Evolutionary conservation across 139 green algal genomes (phyloP), one percentile per base, ranked within the genome.

Genomic region (Nannochloris sp.): DNA sequence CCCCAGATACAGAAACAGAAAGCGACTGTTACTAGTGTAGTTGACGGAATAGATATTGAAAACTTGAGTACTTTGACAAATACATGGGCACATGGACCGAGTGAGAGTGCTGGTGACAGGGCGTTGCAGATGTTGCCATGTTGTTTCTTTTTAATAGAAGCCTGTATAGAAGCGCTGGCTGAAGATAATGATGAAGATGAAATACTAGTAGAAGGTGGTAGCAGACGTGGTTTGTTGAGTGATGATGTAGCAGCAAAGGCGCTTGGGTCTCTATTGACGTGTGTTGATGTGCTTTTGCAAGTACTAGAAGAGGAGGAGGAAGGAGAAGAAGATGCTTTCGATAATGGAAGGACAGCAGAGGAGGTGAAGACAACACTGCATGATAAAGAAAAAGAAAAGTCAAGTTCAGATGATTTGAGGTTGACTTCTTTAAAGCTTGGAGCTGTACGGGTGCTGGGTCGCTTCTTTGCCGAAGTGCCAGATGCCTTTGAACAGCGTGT

Each of bases 271-370:
- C 47, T 85, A 15, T 32, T 72, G 30, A 39, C 64, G n/a, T 55
- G 61, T 0, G 44, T 53, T n/a, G 81, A 85, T 4, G 70, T 60
- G 6, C 31, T 87, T 14, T 68, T 87, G 55, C 72, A 85, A 59
- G 85, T 74, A 62, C 64, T 87, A 38, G 78, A 87, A 48, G 47
- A 75, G 51, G 66, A n/a, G n/a, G n/a, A n/a, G n/a, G n/a, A n/a
- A n/a, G n/a, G n/a, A n/a, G n/a, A n/a, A n/a, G n/a, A n/a, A n/a
- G n/a, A n/a, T n/a, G n/a, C n/a, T n/a, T n/a, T n/a, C n/a, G n/a
- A n/a, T n/a, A n/a, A n/a, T n/a, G n/a, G n/a, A n/a, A n/a, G n/a
- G n/a, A n/a, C n/a, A n/a, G n/a, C n/a, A n/a, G n/a, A n/a, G n/a
- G n/a, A n/a, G n/a, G n/a, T n/a, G n/a, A n/a, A n/a, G n/a, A n/a